Base-by-base conservation (phyloP, 768 basidiomycete species). In the Myochromella boudieri region DNA sequence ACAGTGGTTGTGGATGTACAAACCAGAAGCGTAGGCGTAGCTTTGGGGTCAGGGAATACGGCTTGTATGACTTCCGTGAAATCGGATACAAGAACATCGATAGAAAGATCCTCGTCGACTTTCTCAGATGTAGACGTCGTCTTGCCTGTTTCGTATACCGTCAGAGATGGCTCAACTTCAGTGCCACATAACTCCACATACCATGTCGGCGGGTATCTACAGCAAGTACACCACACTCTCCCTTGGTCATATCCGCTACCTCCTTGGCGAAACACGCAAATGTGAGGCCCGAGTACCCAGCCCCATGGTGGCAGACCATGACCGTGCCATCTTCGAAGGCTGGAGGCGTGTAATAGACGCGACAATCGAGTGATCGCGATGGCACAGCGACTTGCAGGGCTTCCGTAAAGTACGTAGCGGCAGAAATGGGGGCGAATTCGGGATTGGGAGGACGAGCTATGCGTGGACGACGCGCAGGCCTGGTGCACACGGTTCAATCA, bases 261-360 rank as follows among this genome's bases (percentile, higher is more conserved):
- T 90, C 86, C 65, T 85, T 86, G n/a, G 95, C 92, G 47, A 97
- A 75, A 58, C 83, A 85, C 2, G 97, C 94, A 63, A 95, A 99
- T 53, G 82, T 90, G 51, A 97, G 71, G 0, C 83, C 97, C 0
- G 87, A 85, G 61, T 92, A 92, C 11, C 97, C 97, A 0, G 92
- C 95, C 1, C 97, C 97, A 56, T 99, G 95, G 58, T 97, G 94
- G 67, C 91, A 95, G 4, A 97, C 77, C 62, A 98, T 79, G 3
- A 95, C 81, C 0, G 87, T 84, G 27, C 74, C 77, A 42, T 74
- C 69, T 15, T 68, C 54, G 24, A 68, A 64, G 38, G 73, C 73
- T 1, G 93, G 82, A 1, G 87, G 78, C 0, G 91, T 87, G 62
- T 95, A 89, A 66, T 97, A 97, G 8, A 83, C 85, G 24, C 95